phyloP scores from a whole-genome alignment of 176 grass and related monocot genomes.

The Puya raimondii region DNA sequence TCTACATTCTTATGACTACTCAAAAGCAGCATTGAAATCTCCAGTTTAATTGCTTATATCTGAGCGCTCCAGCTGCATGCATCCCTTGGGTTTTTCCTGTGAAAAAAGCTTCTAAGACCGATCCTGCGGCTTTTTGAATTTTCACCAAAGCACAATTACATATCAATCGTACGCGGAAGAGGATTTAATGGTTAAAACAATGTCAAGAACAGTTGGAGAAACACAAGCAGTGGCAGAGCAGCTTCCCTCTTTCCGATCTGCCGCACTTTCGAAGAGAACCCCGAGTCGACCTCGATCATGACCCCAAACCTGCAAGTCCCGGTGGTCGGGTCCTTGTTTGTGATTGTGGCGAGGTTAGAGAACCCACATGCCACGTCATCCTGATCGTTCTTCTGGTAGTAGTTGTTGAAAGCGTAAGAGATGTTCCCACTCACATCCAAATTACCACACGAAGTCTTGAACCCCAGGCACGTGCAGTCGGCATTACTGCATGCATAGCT shows the following conservation, averaged over 20 bases:
- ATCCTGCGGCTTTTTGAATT: background rate
- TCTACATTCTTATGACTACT: background rate
- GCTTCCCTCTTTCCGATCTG: slow-evolving; percentile 6
- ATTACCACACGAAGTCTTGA: slow-evolving; percentile 70
- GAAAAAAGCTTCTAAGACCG: background rate
- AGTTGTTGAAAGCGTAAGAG: slow-evolving; percentile 88
- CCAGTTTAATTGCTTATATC: background rate
- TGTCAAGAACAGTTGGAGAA: slow-evolving; percentile 34
- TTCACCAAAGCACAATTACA: background rate
- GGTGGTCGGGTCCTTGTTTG: slow-evolving; percentile 67
- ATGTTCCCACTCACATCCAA: slow-evolving; percentile 68
- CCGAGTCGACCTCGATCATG: slow-evolving; percentile 72
- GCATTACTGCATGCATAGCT: slow-evolving; percentile 74
- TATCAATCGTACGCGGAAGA: background rate
- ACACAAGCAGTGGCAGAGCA: slow-evolving; percentile 24
- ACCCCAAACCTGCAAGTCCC: slow-evolving; percentile 78
- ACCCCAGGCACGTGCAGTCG: slow-evolving; percentile 90
- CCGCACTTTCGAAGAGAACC: slow-evolving; percentile 42
- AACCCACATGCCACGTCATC: slow-evolving; percentile 91
- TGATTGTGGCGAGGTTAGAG: slow-evolving; percentile 52
- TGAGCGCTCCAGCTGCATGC: background rate
- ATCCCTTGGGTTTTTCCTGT: background rate
- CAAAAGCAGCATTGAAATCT: background rate
- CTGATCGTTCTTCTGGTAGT: slow-evolving; percentile 95
- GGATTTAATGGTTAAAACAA: slow-evolving; percentile 9